Base-by-base conservation (phyloP, 2,329 filamentous ascomycete species). In the Trichophyton benhamiae region DNA sequence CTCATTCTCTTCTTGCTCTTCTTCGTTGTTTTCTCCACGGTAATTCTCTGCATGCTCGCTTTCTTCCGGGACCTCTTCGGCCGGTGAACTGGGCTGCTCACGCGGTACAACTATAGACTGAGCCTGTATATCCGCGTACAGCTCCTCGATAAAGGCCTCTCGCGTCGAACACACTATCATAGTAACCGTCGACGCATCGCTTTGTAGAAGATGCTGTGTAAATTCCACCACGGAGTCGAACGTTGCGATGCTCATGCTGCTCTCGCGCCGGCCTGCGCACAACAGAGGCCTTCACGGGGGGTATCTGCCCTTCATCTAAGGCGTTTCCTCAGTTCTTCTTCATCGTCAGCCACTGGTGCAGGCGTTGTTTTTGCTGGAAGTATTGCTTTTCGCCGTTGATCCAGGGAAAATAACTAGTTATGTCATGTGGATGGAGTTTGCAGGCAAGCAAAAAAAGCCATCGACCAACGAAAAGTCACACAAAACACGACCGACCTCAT, bases 101-200 rank as follows among this genome's bases (percentile, higher is more conserved):
- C 27, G 52, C 9, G 30, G n/a, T 38, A 38, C 27, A 30, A 53
- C 7, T 11, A 38, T 38, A 13, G 49, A 53, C 44, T 30, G 41
- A n/a, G 46, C 46, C n/a, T 38, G 53, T 57, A 36, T 20, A 20
- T 30, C 53, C 9, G 33, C 55, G 36, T 36, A 68, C 20, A 92
- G 76, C 20, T 83, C 77, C 1, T 78, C 70, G 9, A 91, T 72
- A 68, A 96, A 95, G 1, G 80, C 78, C 0, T 81, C 75, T 62
- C 82, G 83, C 0, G 83, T 78, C 15, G 81, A 83, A 72, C 89
- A 91, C 64, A 96, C 76, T 63, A 96, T 72, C 53, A 96, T 72
- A 0, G 84, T 87, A 0, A 85, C 87, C 1, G 83, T 82, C 60
- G 82, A 72, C 2, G 72, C 66, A 62, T 85, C 79, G 44, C 78